These are phyloP conservation scores for Haberlea rhodopensis DNA, from an alignment of 257 asterid genomes.

Conservation along the genomic window DNA sequence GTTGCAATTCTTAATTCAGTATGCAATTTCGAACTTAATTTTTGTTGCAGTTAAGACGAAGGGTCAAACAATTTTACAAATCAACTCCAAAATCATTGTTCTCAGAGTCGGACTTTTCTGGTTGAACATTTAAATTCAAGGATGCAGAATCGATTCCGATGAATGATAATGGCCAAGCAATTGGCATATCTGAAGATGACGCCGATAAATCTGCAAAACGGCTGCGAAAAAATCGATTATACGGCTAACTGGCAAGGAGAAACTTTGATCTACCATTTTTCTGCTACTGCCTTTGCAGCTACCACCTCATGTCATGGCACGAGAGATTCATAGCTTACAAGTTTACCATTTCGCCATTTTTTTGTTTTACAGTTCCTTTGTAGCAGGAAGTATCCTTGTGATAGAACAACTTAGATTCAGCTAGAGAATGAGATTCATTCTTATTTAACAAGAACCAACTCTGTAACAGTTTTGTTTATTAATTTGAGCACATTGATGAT, in stretches of 20 bases:
- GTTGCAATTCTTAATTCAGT: background rate
- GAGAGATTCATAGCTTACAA: background rate
- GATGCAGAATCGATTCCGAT: constrained; percentile 22
- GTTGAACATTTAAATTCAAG: constrained; percentile 65
- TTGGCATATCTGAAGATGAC: constrained; percentile 23
- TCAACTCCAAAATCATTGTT: constrained; percentile 62
- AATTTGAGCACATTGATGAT: no score
- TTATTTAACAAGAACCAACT: background rate
- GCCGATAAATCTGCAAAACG: constrained; percentile 39
- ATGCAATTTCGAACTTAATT: background rate
- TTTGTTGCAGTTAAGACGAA: constrained; percentile 67
- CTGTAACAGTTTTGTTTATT: no score
- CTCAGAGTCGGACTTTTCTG: constrained; percentile 69
- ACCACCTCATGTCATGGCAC: no score
- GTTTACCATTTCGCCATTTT: background rate
- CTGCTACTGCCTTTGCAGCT: no score
- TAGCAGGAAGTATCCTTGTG: background rate
- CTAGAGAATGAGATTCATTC: background rate
- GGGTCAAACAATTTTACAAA: constrained; percentile 88
- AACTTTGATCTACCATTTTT: background rate
- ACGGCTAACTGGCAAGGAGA: background rate
- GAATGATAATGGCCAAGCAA: background rate
- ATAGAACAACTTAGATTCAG: background rate
- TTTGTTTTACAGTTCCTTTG: background rate
- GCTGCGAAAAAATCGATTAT: constrained; percentile 33